Base-by-base conservation (phyloP, 225 moss, liverwort and hornwort species). In the Bryoerythrophyllum caledonicum region DNA sequence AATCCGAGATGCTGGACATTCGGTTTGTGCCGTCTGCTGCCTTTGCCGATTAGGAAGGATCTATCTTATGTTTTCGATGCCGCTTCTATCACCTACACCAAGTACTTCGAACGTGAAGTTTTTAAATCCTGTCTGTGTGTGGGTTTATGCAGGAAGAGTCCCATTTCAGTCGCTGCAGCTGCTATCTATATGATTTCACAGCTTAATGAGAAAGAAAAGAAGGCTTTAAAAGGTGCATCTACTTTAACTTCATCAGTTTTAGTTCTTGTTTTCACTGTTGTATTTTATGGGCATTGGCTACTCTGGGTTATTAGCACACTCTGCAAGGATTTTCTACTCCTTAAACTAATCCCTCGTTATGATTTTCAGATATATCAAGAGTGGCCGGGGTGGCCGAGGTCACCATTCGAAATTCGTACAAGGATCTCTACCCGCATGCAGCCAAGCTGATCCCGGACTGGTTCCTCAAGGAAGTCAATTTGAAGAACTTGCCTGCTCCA, bases 381-480 rank as follows among this genome's bases (percentile, higher is more conserved):
- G 91, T 88, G 74, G 88, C 88, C 48, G 88, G 91, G 54, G 88
- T 91, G 44, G 82, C 86, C 13, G 91, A 86, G 75, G 88, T 82
- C 28, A 91, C 88, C 43, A 88, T 91, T 65, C 78, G 92, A 68
- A 90, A 88, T 57, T 86, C 90, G n/a, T 92, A 92, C 80, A 90
- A 90, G 63, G 90, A 90, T 58, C 84, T 92, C n/a, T 83, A 88
- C 60, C 92, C 92, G 14, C 90, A 90, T 76, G 92, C 92, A 65
- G 75, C 84, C 15, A 90, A 90, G 79, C 82, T 92, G 49, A 85
- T 92, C n/a, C 92, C 92, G 25, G 92, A 92, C 17, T 92, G 92
- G 92, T 92, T 86, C 58, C 78, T 82, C 23, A 92, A 90, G 60
- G 88, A 88, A 46, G 87, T 83, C 8, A 87, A 90, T 67, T 37